These are phyloP conservation scores for Leucocoprinus leucothites DNA, from an alignment of 768 basidiomycete genomes.

Conservation along the genomic window DNA sequence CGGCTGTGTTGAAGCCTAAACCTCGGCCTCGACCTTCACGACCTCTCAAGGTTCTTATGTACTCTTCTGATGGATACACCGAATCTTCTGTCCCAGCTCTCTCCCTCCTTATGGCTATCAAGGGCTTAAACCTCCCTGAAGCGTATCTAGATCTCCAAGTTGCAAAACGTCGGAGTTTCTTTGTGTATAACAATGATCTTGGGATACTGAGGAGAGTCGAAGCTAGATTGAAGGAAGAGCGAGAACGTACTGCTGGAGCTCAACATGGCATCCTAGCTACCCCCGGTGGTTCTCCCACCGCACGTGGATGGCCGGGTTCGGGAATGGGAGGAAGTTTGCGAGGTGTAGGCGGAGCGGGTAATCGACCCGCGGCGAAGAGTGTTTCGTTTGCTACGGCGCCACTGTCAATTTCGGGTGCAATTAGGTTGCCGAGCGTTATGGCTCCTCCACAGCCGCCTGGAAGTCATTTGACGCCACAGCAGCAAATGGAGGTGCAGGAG, in stretches of 20 bases:
- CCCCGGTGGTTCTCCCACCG: too few relatives aligned
- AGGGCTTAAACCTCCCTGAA: constrained; percentile 69
- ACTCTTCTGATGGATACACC: constrained; percentile 89
- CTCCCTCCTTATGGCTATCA: constrained; percentile 79
- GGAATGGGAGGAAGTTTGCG: constrained; percentile 18
- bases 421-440: constrained; percentile 13
- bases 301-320: constrained; percentile 6
- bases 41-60: constrained; percentile 74
- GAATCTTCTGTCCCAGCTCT: constrained; percentile 89
- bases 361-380: constrained; percentile 46
- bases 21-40: constrained; percentile 39
- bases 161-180: constrained; percentile 78
- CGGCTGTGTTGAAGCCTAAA: constrained; percentile 17
- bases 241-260: constrained; percentile 22
- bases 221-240: constrained; percentile 38
- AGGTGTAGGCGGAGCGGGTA: constrained; percentile 14
- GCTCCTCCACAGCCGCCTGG: constrained; percentile 7
- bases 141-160: constrained; percentile 93
- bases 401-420: constrained; percentile 15
- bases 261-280: neutral
- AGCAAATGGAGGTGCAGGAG: neutral
- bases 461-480: neutral
- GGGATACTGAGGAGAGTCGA: constrained; percentile 72
- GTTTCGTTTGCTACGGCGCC: constrained; percentile 45
- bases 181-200: constrained; percentile 84